Evolutionary conservation across 2,329 filamentous ascomycete genomes (phyloP).

Genomic region (Pseudogymnoascus sp.): DNA sequence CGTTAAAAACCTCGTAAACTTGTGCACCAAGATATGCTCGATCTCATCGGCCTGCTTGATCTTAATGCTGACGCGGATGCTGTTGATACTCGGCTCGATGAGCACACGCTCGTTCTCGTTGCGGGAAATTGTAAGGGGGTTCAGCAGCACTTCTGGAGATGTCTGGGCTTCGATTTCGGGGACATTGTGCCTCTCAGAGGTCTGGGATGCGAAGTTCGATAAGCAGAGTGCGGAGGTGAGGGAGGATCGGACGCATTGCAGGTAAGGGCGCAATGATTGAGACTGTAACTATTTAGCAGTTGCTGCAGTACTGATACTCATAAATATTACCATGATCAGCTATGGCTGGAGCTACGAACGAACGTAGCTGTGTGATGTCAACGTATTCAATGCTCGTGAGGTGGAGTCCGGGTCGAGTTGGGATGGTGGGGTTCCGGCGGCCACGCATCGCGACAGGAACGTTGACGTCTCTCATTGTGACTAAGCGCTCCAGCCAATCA

Average conservation of each 20-base stretch:
- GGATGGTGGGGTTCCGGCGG: conserved; percentile 8
- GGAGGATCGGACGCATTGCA: conserved; percentile 90
- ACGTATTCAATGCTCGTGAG: conserved; percentile 9
- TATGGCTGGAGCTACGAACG: conserved; percentile 6
- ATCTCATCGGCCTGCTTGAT: conserved; percentile 99
- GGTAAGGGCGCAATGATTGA: conserved; percentile 93
- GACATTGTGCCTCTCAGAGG: conserved; percentile 93
- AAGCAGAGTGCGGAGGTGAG: conserved; percentile 88
- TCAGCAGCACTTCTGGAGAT: conserved; percentile 88
- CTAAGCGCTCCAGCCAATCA: conserved; percentile 5
- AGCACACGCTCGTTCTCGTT: conserved; percentile 97
- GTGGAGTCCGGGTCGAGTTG: conserved; percentile 7
- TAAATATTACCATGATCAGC: conserved; percentile 1
- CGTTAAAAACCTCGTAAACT: conserved; percentile 94
- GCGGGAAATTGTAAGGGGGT: conserved; percentile 80
- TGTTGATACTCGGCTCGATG: conserved; percentile 96
- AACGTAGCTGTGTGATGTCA: conserved; percentile 6
- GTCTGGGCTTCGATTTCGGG: conserved; percentile 91
- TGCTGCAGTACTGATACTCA: neutral
- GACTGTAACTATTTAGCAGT: conserved; percentile 46
- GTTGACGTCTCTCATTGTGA: conserved; percentile 8
- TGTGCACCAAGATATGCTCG: conserved; percentile 94
- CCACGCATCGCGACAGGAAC: conserved; percentile 8
- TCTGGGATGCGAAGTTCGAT: conserved; percentile 96
- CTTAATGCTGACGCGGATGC: conserved; percentile 92